Percentiles rank a stretch among this genome's conserved stretches.
Conservation (phyloP, 116 monocot genomes). For the Trichopus zeylanicus region DNA sequence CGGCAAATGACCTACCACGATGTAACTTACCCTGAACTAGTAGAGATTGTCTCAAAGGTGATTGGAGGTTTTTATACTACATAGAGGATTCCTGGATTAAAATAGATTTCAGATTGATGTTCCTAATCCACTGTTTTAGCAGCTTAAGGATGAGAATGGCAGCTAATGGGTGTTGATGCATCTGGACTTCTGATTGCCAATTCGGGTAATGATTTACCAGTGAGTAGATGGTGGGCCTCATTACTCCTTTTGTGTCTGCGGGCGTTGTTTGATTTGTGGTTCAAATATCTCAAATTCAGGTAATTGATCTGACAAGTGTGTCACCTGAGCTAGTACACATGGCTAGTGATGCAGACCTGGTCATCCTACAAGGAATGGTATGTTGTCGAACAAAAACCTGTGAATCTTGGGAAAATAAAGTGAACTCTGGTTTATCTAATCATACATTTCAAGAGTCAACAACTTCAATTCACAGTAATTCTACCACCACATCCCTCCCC, state of each 20-base stretch:
- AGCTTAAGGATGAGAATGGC: constrained; percentile 94
- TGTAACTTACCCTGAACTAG: constrained; percentile 75
- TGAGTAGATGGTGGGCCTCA: too few species aligned
- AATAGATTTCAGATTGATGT: neutral
- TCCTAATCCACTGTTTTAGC: neutral
- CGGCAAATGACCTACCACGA: constrained; percentile 98
- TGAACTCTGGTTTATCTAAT: too few species aligned
- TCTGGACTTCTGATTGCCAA: constrained; percentile 72
- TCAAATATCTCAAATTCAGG: constrained; percentile 24
- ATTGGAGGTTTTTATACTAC: neutral
- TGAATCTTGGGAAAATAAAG: constrained; percentile 2
- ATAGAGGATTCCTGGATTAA: neutral
- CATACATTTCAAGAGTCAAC: too few species aligned
- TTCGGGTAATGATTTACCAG: constrained; percentile 96
- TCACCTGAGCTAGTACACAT: constrained; percentile 82
- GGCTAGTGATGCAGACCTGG: constrained; percentile 79
- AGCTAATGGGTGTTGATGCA: constrained; percentile 72
- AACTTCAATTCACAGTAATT: too few species aligned
- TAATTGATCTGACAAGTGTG: constrained; percentile 72
- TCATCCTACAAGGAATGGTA: constrained; percentile 93
- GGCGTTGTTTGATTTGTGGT: too few species aligned
- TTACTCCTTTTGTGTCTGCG: too few species aligned
- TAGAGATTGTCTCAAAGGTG: constrained; percentile 83
- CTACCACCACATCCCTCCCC: too few species aligned
- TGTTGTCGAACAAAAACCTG: neutral